Evolutionary conservation across 345 rosid species (phyloP).

Genomic region (Balakata baccata): DNA sequence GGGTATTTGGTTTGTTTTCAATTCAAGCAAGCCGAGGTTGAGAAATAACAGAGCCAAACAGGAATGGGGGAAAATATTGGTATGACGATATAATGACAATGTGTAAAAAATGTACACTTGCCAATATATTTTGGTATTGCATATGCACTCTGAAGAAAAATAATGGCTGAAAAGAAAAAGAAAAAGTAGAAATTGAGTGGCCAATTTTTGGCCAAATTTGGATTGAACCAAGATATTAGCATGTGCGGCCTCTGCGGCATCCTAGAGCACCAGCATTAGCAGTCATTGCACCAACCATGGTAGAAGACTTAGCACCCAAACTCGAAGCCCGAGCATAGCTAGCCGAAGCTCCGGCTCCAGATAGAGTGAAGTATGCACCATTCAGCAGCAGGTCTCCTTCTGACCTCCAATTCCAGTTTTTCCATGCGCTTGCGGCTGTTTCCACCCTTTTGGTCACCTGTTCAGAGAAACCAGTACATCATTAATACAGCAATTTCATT

Average conservation of each 20-base stretch:
- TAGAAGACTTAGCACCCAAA: slow-evolving; percentile 82
- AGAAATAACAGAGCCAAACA: slow-evolving; percentile 20
- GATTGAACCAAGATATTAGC: slow-evolving; percentile 36
- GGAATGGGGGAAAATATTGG: slow-evolving; percentile 7
- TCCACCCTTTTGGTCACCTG: slow-evolving; percentile 94
- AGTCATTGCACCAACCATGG: slow-evolving; percentile 73
- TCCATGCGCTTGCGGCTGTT: slow-evolving; percentile 51
- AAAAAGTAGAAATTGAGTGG: slow-evolving; percentile 18
- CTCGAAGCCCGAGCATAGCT: slow-evolving; percentile 91
- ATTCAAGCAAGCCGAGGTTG: slow-evolving; percentile 80
- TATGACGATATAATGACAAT: slow-evolving; percentile 29
- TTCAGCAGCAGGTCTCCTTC: slow-evolving; percentile 82
- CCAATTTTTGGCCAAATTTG: slow-evolving; percentile 29
- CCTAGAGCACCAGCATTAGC: slow-evolving; percentile 66
- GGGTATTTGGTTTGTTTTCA: slow-evolving; percentile 23
- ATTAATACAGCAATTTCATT: background rate
- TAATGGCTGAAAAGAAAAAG: slow-evolving; percentile 16
- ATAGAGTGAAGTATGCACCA: slow-evolving; percentile 85
- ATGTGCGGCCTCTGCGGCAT: slow-evolving; percentile 54
- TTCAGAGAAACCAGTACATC: slow-evolving; percentile 10
- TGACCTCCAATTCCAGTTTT: slow-evolving; percentile 87
- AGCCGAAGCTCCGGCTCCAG: slow-evolving; percentile 77
- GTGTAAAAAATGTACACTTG: slow-evolving; percentile 56
- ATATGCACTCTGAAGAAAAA: slow-evolving; percentile 16
- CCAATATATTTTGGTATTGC: slow-evolving; percentile 35